phyloP scores from a whole-genome alignment of 2,329 filamentous ascomycete species.

The Periglandula ipomoeae region DNA sequence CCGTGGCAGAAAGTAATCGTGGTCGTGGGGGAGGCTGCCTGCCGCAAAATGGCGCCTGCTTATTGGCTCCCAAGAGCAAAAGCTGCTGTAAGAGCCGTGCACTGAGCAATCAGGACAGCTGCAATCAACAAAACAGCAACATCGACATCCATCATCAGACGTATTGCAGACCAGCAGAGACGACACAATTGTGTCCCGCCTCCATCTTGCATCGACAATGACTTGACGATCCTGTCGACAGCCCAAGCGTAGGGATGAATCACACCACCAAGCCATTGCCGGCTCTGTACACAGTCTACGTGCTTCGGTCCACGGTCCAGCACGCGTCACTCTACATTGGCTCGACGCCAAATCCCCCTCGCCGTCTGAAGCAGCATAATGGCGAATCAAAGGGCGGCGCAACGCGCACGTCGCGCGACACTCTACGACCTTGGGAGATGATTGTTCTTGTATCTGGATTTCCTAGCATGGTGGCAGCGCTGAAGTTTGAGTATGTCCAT shows the following conservation, averaged over 20 bases:
- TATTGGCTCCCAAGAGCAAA: too few species aligned
- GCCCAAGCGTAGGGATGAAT: constrained; percentile 25
- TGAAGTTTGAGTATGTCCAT: constrained; percentile 80
- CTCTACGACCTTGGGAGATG: constrained; percentile 84
- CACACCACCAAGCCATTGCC: constrained; percentile 55
- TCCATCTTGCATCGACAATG: neutral
- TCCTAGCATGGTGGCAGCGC: constrained; percentile 71
- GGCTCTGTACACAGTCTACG: constrained; percentile 86
- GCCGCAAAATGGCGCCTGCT: too few species aligned
- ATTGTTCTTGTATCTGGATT: constrained; percentile 80
- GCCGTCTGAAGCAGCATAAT: constrained; percentile 87
- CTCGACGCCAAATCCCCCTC: constrained; percentile 78
- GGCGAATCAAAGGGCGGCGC: constrained; percentile 76
- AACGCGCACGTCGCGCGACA: constrained; percentile 57
- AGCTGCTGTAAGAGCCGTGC: too few species aligned
- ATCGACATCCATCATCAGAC: neutral
- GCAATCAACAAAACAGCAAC: neutral
- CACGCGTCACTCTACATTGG: constrained; percentile 75
- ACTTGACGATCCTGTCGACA: neutral
- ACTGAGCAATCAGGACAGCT: too few species aligned
- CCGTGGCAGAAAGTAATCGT: too few species aligned
- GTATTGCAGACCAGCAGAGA: neutral
- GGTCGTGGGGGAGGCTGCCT: too few species aligned
- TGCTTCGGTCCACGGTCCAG: constrained; percentile 73
- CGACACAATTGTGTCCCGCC: neutral